phyloP scores from a whole-genome alignment of 257 asterid genomes.

The Fraxinus anomala region DNA sequence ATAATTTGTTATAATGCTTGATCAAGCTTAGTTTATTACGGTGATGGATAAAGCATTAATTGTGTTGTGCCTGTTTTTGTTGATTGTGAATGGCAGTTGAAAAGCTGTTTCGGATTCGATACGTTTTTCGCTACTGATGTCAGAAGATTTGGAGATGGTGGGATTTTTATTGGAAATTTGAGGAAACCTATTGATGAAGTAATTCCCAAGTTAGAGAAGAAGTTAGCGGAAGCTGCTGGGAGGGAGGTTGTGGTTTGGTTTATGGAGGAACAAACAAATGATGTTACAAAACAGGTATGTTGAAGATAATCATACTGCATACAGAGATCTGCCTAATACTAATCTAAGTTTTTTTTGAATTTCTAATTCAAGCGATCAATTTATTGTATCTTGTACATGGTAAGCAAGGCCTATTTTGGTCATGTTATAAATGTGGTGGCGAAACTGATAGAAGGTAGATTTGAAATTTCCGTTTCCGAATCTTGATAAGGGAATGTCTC shows the following conservation, averaged over 20 bases:
- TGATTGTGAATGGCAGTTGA: slow-evolving; percentile 57
- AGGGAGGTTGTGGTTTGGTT: slow-evolving; percentile 89
- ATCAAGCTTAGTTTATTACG: neutral
- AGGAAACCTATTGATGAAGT: slow-evolving; percentile 83
- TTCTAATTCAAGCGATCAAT: neutral
- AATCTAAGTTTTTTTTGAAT: neutral
- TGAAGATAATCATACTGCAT: neutral
- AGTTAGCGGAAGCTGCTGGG: slow-evolving; percentile 85
- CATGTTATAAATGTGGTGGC: neutral
- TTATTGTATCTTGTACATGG: neutral
- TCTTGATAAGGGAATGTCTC: neutral
- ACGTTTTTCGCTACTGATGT: slow-evolving; percentile 84
- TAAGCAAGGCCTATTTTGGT: neutral
- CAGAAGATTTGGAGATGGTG: slow-evolving; percentile 95
- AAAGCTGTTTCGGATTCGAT: slow-evolving; percentile 84
- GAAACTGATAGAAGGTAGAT: neutral
- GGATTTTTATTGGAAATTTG: slow-evolving; percentile 81
- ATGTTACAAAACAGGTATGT: slow-evolving; percentile 77
- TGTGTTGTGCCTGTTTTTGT: slow-evolving; percentile 8
- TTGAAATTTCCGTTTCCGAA: neutral
- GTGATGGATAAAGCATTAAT: neutral
- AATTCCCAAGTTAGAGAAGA: slow-evolving; percentile 83
- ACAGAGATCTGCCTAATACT: neutral
- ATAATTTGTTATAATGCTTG: neutral
- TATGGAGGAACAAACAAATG: slow-evolving; percentile 80